phyloP scores from a whole-genome alignment of 768 basidiomycete species.

The Termitomyces sp. region DNA sequence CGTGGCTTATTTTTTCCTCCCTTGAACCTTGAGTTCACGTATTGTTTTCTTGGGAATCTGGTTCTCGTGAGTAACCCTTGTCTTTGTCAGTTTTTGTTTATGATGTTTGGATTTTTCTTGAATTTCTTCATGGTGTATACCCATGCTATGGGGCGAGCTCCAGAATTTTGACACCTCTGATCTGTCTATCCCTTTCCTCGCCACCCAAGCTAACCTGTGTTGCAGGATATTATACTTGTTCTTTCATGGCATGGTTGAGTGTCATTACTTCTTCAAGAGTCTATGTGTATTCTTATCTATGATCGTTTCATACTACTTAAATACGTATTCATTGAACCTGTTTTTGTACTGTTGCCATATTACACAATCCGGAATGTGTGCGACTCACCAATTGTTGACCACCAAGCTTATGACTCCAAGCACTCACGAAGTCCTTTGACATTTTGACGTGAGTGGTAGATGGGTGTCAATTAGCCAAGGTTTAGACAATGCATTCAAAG shows the following conservation, averaged over 20 bases:
- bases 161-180: constrained; percentile 68
- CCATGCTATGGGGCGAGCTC: constrained; percentile 58
- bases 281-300: not conserved
- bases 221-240: not conserved
- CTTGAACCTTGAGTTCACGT: constrained; percentile 47
- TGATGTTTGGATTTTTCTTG: constrained; percentile 61
- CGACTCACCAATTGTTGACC: too few relatives aligned
- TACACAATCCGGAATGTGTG: not conserved
- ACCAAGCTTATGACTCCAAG: too few relatives aligned
- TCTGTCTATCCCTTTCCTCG: not conserved
- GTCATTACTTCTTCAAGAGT: too few relatives aligned
- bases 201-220: not conserved
- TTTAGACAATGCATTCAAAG: too few relatives aligned
- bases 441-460: too few relatives aligned
- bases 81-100: constrained; percentile 18
- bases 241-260: not conserved
- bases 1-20: constrained; percentile 54
- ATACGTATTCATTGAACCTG: not conserved
- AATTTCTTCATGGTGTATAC: constrained; percentile 95
- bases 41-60: not conserved
- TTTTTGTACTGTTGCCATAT: not conserved
- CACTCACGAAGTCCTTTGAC: too few relatives aligned
- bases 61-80: not conserved
- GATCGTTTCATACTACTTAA: not conserved
- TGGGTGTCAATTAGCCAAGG: too few relatives aligned